Base-by-base conservation (phyloP, 129 eudicot species). In the Escallonia herrerae region DNA sequence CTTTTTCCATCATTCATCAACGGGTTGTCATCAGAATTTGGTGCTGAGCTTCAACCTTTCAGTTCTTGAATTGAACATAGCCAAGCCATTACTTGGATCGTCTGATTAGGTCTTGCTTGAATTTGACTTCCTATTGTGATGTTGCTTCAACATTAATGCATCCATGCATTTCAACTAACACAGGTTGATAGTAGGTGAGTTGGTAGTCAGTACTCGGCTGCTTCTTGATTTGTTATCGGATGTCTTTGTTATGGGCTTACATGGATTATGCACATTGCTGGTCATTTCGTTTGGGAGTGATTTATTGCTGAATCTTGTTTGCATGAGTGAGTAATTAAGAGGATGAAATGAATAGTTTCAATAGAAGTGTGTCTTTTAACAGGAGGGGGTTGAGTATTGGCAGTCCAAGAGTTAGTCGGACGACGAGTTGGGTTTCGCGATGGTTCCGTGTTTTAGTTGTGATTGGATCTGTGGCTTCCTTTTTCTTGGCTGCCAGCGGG, bases 391-490 rank as follows among this genome's bases (percentile, higher is more conserved):
- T 72, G 8, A 33, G 56, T 42, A 13, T 60, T 65, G 64, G 71
- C 58, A 78, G 84, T 60, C 83, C 87, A 40, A 75, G 81, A 53
- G 6, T 66, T 54, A 39, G 42, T 62, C 61, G 84, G 42, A 39
- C 60, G 15, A 39, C 56, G 4, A 53, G 50, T 58, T 64, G 70
- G 74, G 62, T 69, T 46, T 51, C 84, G 6, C 57, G 68, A 44
- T 54, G 71, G 60, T 72, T 75, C 56, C 70, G 48, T 43, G 33
- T 63, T 3, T 49, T 78, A 45, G 59, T 79, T 66, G 50, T 62
- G 4, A 44, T 75, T 56, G 84, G 78, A 49, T 69, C 79, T 3
- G 22, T 82, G 8, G 61, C 72, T 60, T 66, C 84, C 4, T 82
- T 79, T 66, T 49, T 63, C 11, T 42, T 69, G 52, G 84, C 70